Conservation (phyloP, 208 protist genomes). For the Blastocrithidia nonstop region DNA sequence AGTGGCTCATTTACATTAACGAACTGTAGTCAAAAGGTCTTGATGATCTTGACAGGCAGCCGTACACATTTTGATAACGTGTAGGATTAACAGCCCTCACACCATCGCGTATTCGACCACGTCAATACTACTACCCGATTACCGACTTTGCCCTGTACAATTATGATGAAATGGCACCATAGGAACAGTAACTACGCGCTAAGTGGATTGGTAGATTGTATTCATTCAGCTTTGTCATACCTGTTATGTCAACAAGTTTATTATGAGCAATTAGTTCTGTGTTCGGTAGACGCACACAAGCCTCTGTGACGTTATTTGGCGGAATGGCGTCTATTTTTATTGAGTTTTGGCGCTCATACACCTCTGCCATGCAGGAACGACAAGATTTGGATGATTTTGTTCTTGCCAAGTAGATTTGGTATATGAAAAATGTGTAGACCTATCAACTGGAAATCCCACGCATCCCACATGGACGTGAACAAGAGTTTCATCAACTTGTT, state of each 20-base stretch:
- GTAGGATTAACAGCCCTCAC: constrained; percentile 63
- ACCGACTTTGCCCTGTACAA: constrained; percentile 77
- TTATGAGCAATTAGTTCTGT: not conserved
- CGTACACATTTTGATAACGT: constrained; percentile 83
- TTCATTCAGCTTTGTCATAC: constrained; percentile 66
- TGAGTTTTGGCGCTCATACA: constrained; percentile 61
- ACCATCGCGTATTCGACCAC: constrained; percentile 57
- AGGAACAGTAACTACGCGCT: constrained; percentile 74
- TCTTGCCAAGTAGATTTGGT: constrained; percentile 80
- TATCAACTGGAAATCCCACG: constrained; percentile 68
- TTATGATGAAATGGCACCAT: constrained; percentile 71
- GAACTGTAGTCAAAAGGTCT: too few relatives aligned
- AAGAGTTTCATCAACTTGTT: constrained; percentile 52
- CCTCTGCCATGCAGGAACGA: constrained; percentile 52
- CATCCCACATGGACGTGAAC: constrained; percentile 57
- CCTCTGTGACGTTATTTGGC: constrained; percentile 42
- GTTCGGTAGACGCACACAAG: constrained; percentile 58
- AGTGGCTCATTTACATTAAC: too few relatives aligned
- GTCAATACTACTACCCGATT: constrained; percentile 74
- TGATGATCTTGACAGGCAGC: constrained; percentile 66
- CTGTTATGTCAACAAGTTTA: constrained; percentile 8
- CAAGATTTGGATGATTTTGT: constrained; percentile 82
- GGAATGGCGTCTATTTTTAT: constrained; percentile 53
- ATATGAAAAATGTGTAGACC: constrained; percentile 83
- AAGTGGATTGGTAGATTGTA: constrained; percentile 72